Conservation (phyloP, 345 rosid species). For the Moringa oleifera region DNA sequence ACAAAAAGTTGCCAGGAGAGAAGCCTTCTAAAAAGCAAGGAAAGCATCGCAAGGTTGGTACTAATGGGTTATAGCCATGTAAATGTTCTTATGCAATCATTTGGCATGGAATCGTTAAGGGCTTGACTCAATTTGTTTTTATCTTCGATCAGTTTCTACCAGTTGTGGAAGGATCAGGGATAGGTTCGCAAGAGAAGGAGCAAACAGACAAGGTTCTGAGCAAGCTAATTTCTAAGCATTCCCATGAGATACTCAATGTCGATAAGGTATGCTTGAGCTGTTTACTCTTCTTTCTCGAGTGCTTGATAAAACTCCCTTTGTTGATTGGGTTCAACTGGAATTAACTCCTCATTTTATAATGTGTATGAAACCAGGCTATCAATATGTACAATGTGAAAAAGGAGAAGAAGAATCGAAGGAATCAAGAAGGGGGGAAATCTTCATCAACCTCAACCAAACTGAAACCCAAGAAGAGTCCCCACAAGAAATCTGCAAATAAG, state of each 20-base stretch:
- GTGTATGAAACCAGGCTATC: constrained; percentile 53
- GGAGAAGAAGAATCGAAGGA: constrained; percentile 43
- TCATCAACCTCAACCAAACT: constrained; percentile 37
- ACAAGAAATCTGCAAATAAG: constrained; percentile 33
- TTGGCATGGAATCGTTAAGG: background rate
- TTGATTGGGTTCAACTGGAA: background rate
- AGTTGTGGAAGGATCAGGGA: constrained; percentile 58
- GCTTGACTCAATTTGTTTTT: background rate
- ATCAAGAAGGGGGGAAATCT: constrained; percentile 25
- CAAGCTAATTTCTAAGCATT: constrained; percentile 78
- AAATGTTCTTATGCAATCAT: background rate
- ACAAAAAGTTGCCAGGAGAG: constrained; percentile 80
- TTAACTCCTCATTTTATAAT: background rate
- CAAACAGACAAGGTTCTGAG: constrained; percentile 72
- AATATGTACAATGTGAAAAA: constrained; percentile 71
- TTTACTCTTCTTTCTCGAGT: background rate
- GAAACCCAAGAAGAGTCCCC: constrained; percentile 37
- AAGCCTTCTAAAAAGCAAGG: constrained; percentile 73
- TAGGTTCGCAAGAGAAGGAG: constrained; percentile 61
- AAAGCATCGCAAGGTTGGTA: constrained; percentile 77
- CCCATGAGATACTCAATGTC: constrained; percentile 78
- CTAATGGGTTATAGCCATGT: background rate
- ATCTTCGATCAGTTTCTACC: constrained; percentile 62
- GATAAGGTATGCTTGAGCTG: constrained; percentile 48
- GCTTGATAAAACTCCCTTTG: background rate